Evolutionary conservation across 208 protist species (phyloP).

Genomic region (Lotmaria passim): DNA sequence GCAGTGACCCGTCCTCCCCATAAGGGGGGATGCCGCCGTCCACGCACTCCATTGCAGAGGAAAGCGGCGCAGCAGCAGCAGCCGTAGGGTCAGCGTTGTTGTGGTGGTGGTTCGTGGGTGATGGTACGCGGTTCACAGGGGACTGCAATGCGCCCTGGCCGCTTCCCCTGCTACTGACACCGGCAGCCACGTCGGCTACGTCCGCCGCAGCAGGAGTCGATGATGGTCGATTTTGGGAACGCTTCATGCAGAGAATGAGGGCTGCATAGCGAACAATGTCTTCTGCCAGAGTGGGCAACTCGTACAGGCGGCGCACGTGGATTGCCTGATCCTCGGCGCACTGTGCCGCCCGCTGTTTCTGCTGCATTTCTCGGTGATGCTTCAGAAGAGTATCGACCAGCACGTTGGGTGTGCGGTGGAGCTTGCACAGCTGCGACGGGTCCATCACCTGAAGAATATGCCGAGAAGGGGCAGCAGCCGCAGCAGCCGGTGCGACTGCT

Average conservation of each 20-base stretch:
- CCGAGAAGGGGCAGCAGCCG: not conserved
- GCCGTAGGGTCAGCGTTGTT: not conserved
- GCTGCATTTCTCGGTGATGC: slow-evolving; percentile 14
- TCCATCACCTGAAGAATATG: slow-evolving; percentile 25
- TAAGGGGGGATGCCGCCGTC: slow-evolving; percentile 11
- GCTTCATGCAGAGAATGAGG: slow-evolving; percentile 24
- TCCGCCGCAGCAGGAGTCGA: not conserved
- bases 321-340: slow-evolving; percentile 27
- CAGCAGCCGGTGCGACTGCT: not conserved
- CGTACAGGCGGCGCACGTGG: slow-evolving; percentile 25
- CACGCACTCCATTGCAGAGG: not conserved
- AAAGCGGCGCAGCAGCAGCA: not conserved
- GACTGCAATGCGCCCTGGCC: not conserved
- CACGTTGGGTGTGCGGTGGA: slow-evolving; percentile 22
- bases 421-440: slow-evolving; percentile 15
- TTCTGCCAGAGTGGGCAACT: slow-evolving; percentile 30
- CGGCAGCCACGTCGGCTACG: not conserved
- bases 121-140: not conserved
- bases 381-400: slow-evolving; percentile 29
- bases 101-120: not conserved
- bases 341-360: slow-evolving; percentile 20
- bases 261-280: slow-evolving; percentile 32
- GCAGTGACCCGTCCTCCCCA: slow-evolving; percentile 32
- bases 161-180: not conserved
- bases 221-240: not conserved